Conservation (phyloP, 495 filamentous ascomycete genomes). For the Oidiodendron maius region DNA sequence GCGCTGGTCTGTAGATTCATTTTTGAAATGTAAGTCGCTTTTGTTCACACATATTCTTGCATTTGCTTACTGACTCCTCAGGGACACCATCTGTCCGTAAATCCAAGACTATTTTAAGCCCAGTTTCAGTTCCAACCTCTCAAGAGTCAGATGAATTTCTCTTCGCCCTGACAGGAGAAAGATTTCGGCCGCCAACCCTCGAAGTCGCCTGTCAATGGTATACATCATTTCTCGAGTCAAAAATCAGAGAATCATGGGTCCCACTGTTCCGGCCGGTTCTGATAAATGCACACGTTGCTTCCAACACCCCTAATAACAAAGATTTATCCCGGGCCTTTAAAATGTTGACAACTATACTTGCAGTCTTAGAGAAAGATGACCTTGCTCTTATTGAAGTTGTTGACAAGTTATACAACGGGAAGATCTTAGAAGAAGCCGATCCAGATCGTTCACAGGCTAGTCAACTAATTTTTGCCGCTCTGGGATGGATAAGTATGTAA, state of each 20-base stretch:
- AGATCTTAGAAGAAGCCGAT: neutral
- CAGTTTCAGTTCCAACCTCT: too few species aligned
- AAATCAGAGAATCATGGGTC: constrained; percentile 7
- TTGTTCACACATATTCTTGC: too few species aligned
- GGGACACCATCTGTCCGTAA: too few species aligned
- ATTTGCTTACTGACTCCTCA: too few species aligned
- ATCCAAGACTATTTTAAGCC: too few species aligned
- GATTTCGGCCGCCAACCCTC: neutral
- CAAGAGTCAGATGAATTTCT: neutral
- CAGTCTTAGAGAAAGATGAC: neutral
- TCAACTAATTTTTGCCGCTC: constrained; percentile 5
- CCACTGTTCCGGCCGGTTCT: constrained; percentile 5
- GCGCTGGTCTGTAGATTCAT: too few species aligned
- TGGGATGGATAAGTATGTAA: constrained; percentile 11
- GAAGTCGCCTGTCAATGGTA: neutral
- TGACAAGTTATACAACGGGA: constrained; percentile 7
- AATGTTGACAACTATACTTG: neutral
- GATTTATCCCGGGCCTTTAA: constrained; percentile 2
- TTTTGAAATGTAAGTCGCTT: too few species aligned
- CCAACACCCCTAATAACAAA: neutral
- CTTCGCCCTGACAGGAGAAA: neutral
- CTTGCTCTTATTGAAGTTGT: constrained; percentile 9
- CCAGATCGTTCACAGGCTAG: constrained; percentile 2
- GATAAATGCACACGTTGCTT: neutral
- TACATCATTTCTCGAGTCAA: constrained; percentile 1